Conservation (phyloP, 805 yeast genomes). For the Ascoidea tarda region DNA sequence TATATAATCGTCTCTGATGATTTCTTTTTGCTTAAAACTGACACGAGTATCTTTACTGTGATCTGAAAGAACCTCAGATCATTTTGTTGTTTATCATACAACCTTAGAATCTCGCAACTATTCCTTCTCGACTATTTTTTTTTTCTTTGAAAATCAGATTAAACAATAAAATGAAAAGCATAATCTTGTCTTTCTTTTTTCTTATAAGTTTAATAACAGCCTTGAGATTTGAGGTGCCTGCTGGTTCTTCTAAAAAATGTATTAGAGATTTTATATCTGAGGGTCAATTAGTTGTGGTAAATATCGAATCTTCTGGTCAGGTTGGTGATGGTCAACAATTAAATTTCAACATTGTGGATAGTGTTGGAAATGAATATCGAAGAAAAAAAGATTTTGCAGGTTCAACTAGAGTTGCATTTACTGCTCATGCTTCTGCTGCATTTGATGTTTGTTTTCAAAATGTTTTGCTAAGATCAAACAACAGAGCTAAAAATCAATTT, state of each 20-base stretch:
- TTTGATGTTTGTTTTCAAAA: slow-evolving; percentile 90
- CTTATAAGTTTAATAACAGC: slow-evolving; percentile 2
- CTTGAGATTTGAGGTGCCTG: slow-evolving; percentile 8
- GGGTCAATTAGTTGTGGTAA: slow-evolving; percentile 80
- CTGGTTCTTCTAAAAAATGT: slow-evolving; percentile 35
- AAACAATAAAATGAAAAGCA: neutral
- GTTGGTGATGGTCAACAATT: slow-evolving; percentile 81
- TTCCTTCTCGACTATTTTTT: too few species aligned
- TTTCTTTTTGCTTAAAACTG: too few species aligned
- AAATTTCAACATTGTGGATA: slow-evolving; percentile 54
- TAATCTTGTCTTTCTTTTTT: neutral
- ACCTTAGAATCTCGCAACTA: too few species aligned
- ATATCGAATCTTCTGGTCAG: slow-evolving; percentile 58
- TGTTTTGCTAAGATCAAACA: slow-evolving; percentile 18
- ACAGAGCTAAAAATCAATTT: slow-evolving; percentile 27
- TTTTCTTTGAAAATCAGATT: neutral
- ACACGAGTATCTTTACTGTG: too few species aligned
- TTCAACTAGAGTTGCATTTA: slow-evolving; percentile 62
- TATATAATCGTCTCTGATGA: too few species aligned
- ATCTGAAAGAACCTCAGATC: too few species aligned
- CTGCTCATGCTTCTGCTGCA: slow-evolving; percentile 69
- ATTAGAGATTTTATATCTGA: slow-evolving; percentile 82
- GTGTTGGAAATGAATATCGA: slow-evolving; percentile 76
- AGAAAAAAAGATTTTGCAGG: slow-evolving; percentile 68
- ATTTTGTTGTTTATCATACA: too few species aligned